Percentiles rank a stretch among this genome's conserved stretches.
Conservation (phyloP, 148 eudicot species). For the Pouteria glomerata region DNA sequence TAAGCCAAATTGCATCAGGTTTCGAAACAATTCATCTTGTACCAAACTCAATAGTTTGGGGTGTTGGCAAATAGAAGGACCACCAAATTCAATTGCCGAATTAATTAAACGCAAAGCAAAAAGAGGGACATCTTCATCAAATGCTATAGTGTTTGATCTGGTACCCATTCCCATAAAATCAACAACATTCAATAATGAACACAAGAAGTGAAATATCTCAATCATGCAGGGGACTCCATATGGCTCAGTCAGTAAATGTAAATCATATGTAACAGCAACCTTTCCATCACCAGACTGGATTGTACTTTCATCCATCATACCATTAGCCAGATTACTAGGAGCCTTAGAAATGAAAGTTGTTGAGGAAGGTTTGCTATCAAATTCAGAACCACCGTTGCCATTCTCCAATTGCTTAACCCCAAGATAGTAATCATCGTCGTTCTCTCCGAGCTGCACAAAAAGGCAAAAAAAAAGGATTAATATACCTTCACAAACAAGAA, state of each 20-base stretch:
- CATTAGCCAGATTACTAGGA: slow-evolving; percentile 29
- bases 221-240: slow-evolving; percentile 93
- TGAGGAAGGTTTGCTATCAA: slow-evolving; percentile 37
- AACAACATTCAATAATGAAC: slow-evolving; percentile 68
- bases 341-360: slow-evolving; percentile 28
- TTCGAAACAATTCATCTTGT: slow-evolving; percentile 80
- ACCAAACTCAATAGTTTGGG: slow-evolving; percentile 64
- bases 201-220: slow-evolving; percentile 82
- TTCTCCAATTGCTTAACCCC: slow-evolving; percentile 36
- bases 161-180: slow-evolving; percentile 63
- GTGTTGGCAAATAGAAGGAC: slow-evolving; percentile 62
- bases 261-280: slow-evolving; percentile 41
- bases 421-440: slow-evolving; percentile 30
- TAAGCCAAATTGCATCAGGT: slow-evolving; percentile 84
- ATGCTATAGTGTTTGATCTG: slow-evolving; percentile 62
- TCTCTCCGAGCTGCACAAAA: slow-evolving; percentile 42
- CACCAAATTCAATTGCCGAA: slow-evolving; percentile 82
- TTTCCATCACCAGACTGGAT: slow-evolving; percentile 47
- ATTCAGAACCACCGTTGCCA: slow-evolving; percentile 49
- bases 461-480: not conserved
- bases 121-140: slow-evolving; percentile 89
- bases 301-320: slow-evolving; percentile 36
- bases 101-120: slow-evolving; percentile 87
- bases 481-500: not conserved
- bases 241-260: slow-evolving; percentile 56